These are phyloP conservation scores for Saccharomyces mikatae DNA, from an alignment of 805 yeast genomes.

Conservation along the genomic window DNA sequence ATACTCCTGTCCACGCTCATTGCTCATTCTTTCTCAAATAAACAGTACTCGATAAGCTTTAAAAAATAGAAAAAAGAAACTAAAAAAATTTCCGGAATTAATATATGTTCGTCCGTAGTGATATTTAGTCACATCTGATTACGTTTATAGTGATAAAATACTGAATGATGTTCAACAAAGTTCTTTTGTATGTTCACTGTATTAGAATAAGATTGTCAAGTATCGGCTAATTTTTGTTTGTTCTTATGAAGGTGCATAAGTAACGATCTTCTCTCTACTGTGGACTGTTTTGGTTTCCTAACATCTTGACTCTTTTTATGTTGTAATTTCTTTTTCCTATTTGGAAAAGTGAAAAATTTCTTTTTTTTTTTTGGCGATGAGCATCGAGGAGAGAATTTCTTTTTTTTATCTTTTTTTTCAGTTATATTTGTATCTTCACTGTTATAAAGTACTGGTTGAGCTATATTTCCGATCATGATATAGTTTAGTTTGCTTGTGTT, in stretches of 20 bases:
- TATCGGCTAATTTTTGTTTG: neutral
- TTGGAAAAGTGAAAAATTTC: neutral
- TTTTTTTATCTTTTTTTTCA: neutral
- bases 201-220: neutral
- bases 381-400: neutral
- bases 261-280: neutral
- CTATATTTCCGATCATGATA: neutral
- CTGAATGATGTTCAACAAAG: too few species aligned
- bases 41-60: conserved; percentile 1
- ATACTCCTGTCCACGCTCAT: neutral
- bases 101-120: neutral
- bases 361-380: neutral
- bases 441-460: neutral
- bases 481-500: neutral
- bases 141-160: neutral
- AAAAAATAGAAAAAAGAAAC: neutral
- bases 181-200: neutral
- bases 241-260: neutral
- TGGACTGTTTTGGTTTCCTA: neutral
- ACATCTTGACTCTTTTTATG: neutral
- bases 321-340: neutral
- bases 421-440: neutral
- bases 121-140: neutral
- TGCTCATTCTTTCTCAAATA: neutral
- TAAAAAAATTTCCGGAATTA: neutral